Conservation (phyloP, 768 basidiomycete genomes). For the Hygrocybe coccinea region DNA sequence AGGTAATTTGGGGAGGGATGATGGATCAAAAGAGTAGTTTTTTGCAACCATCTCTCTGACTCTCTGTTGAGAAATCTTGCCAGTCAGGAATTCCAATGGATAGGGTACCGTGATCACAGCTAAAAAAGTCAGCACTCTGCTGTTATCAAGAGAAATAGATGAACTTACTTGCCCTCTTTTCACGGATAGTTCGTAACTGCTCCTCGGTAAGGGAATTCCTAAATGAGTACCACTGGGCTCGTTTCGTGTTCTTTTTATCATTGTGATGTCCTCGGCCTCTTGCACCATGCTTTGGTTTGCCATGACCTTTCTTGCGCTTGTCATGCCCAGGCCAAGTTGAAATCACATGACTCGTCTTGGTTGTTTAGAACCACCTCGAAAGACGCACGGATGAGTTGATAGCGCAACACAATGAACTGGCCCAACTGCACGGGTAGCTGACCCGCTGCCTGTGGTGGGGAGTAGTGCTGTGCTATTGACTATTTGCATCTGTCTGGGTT, state of each 20-base stretch:
- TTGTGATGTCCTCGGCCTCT: background rate
- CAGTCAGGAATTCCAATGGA: background rate
- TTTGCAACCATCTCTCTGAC: background rate
- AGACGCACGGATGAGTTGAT: background rate
- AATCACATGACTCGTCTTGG: background rate
- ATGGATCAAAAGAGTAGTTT: background rate
- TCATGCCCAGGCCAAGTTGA: background rate
- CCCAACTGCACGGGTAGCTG: background rate
- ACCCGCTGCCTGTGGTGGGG: background rate
- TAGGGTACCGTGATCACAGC: background rate
- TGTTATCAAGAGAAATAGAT: background rate
- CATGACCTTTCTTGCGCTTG: background rate
- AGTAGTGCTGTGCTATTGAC: background rate
- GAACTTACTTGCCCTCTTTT: no score
- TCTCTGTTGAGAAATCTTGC: background rate
- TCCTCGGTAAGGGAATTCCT: background rate
- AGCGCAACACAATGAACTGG: background rate
- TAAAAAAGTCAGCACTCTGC: background rate
- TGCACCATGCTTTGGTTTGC: background rate
- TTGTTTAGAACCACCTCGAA: background rate
- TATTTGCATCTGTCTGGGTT: no score
- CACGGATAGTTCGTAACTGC: background rate
- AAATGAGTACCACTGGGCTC: background rate
- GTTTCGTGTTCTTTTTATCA: background rate
- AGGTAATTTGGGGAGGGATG: background rate